Conservation (phyloP, 495 filamentous ascomycete species). For the Aspergillus indologenus region DNA sequence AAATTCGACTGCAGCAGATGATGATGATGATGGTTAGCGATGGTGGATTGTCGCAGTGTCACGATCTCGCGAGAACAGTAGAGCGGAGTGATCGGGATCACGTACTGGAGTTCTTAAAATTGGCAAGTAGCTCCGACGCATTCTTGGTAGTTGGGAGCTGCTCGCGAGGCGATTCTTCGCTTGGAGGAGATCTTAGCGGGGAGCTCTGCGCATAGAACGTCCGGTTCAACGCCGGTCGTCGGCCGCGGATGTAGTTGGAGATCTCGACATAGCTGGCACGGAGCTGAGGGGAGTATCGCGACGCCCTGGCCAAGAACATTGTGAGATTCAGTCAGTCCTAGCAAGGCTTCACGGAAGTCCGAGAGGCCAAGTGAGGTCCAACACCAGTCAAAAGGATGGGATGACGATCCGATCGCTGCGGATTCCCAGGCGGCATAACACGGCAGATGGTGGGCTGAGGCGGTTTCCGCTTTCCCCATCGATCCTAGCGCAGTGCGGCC, state of each 20-base stretch:
- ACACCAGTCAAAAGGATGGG: not conserved
- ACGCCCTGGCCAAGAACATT: conserved; percentile 25
- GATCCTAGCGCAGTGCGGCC: conserved; percentile 26
- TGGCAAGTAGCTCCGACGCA: conserved; percentile 34
- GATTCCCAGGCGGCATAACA: conserved; percentile 1
- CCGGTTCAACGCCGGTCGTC: conserved; percentile 10
- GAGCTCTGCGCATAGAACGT: conserved; percentile 15
- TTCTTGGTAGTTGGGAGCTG: conserved; percentile 14
- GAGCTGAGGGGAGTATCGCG: conserved; percentile 25
- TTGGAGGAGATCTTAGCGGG: conserved; percentile 28
- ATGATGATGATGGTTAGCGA: conserved; percentile 13
- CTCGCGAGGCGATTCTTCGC: conserved; percentile 23
- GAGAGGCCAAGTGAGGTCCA: not conserved
- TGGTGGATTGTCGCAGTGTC: not conserved
- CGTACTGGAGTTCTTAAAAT: conserved; percentile 51
- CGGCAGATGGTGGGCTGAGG: conserved; percentile 23
- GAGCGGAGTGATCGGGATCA: not conserved
- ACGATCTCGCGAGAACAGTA: not conserved
- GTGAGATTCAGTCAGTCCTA: not conserved
- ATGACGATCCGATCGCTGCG: not conserved
- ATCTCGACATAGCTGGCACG: conserved; percentile 41
- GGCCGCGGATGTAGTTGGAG: conserved; percentile 34
- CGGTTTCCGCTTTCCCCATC: conserved; percentile 23
- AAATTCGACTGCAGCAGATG: conserved; percentile 45
- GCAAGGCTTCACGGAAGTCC: not conserved